phyloP scores from a whole-genome alignment of 768 basidiomycete genomes.

The Filobasidium wieringae region DNA sequence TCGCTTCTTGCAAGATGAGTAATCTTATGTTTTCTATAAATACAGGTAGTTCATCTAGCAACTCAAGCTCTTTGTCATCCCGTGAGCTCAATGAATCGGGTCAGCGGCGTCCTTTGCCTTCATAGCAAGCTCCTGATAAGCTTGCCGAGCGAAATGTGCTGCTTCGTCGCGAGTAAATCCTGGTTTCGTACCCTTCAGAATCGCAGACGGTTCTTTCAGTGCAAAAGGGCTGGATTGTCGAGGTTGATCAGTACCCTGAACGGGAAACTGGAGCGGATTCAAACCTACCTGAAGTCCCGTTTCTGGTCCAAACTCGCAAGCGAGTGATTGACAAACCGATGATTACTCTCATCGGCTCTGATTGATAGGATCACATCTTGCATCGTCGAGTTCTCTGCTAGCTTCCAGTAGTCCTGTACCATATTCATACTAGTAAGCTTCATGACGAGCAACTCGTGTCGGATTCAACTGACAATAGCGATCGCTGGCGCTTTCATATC shows the following conservation, averaged over 20 bases:
- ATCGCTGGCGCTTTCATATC: constrained; percentile 68
- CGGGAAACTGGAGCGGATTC: too few relatives aligned
- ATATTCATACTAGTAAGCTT: background rate
- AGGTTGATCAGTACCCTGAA: too few relatives aligned
- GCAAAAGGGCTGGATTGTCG: constrained; percentile 41
- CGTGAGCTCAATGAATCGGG: too few relatives aligned
- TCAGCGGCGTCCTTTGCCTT: background rate
- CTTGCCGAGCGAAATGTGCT: constrained; percentile 32
- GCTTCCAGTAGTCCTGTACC: constrained; percentile 63
- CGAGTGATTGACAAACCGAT: constrained; percentile 88
- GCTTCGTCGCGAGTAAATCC: constrained; percentile 43
- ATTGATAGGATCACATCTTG: constrained; percentile 85
- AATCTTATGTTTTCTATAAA: too few relatives aligned
- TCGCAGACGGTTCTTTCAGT: constrained; percentile 75
- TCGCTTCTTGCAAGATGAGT: too few relatives aligned
- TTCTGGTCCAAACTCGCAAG: constrained; percentile 68
- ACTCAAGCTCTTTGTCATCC: too few relatives aligned
- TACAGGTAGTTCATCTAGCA: too few relatives aligned
- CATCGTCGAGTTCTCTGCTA: constrained; percentile 39
- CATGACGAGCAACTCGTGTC: background rate
- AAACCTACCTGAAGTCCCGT: constrained; percentile 56
- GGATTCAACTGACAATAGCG: constrained; percentile 47
- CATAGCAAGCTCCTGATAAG: constrained; percentile 19
- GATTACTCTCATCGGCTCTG: constrained; percentile 82
- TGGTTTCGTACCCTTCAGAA: constrained; percentile 60